Percentiles rank a stretch among this genome's conserved stretches.
Conservation (phyloP, 768 basidiomycete species). For the Fibroporia radiculosa region DNA sequence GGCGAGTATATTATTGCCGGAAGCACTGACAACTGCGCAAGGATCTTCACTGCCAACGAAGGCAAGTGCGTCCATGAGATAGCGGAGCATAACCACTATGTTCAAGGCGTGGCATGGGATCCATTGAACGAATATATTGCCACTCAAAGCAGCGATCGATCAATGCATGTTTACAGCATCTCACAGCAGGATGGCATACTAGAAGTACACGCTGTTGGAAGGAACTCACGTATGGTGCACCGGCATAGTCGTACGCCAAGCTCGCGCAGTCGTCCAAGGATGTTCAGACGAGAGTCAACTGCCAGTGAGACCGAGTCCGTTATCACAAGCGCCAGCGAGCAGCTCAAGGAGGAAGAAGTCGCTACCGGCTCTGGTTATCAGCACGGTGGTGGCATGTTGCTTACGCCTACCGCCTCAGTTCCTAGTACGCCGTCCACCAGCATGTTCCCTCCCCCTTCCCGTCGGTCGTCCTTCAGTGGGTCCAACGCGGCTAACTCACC, state of each 20-base stretch:
- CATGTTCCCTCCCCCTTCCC: constrained; percentile 58
- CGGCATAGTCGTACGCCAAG: constrained; percentile 69
- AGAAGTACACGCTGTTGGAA: constrained; percentile 87
- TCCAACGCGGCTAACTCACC: constrained; percentile 78
- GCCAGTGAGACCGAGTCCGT: constrained; percentile 70
- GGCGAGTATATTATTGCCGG: constrained; percentile 95
- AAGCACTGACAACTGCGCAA: constrained; percentile 91
- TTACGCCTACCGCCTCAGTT: constrained; percentile 64
- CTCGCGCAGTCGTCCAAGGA: constrained; percentile 45
- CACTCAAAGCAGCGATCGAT: constrained; percentile 92
- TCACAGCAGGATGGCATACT: constrained; percentile 72
- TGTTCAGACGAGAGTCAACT: constrained; percentile 64
- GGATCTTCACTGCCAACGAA: constrained; percentile 75
- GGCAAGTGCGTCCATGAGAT: constrained; percentile 86
- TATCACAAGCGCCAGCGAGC: constrained; percentile 44
- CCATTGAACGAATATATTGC: constrained; percentile 96
- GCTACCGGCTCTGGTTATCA: constrained; percentile 22
- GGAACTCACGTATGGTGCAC: constrained; percentile 71
- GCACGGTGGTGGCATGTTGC: constrained; percentile 31
- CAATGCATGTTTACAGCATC: constrained; percentile 91
- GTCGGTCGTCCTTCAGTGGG: constrained; percentile 63
- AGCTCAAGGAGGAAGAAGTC: constrained; percentile 40
- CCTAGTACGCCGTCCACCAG: constrained; percentile 58
- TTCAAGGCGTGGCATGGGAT: constrained; percentile 99
- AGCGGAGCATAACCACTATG: constrained; percentile 92